Evolutionary conservation across 2,329 filamentous ascomycete genomes (phyloP), one percentile per base, ranked within the genome.

Genomic region (Curvularia eragrostidis): DNA sequence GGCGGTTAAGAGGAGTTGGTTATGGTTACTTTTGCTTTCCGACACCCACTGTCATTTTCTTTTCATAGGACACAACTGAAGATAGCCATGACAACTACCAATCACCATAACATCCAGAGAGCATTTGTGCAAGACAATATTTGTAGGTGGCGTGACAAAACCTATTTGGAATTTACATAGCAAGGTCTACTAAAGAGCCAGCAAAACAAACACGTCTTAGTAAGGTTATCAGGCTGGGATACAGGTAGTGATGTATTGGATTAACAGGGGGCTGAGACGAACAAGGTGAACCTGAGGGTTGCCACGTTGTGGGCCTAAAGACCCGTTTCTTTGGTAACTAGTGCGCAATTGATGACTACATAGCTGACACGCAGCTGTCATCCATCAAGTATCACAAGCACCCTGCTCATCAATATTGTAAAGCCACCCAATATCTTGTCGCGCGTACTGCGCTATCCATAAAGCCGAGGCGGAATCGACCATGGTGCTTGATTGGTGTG

Each of bases 361-460:
- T n/a, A 15, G 34, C 34, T 36, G 38, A 41, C 38, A 41, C 19
- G 26, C 26, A 23, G n/a, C 43, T 21, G 43, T 28, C 34, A 18
- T 39, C 1, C 42, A 12, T 30, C 13, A 12, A 6, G 48, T 52
- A 10, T 34, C 15, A 48, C 46, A 15, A 32, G 39, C 56, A 38
- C 54, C 48, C 54, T 52, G 49, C 50, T 58, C 51, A 50, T 54
- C 54, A 50, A 53, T 52, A 53, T 15, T 52, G 38, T 59, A 60
- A 55, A 59, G 58, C 58, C 56, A 59, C 55, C 38, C 24, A 43
- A 47, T 32, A 39, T 48, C 46, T 18, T 52, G 18, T 38, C 21
- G 39, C 15, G 43, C 49, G 36, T 38, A 23, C 41, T 18, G 51
- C 38, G 23, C 26, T 30, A 26, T 28, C 9, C 43, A 46, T 28